Evolutionary conservation across 1,139 yeast species (phyloP).

Genomic region (Yamadazyma atmosphaerica): DNA sequence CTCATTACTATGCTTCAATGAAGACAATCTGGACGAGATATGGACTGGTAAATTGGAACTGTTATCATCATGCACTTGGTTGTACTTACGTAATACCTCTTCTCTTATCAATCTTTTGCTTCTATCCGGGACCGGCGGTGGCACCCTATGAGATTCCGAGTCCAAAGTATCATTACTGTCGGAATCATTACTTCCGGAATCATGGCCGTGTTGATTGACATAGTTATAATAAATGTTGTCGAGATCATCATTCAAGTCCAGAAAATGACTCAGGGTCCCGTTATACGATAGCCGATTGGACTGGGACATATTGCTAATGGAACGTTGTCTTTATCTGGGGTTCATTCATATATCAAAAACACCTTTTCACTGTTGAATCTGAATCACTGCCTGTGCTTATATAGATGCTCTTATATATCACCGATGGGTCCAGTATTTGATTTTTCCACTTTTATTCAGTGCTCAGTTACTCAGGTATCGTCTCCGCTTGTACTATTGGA

Average conservation of each 20-base stretch:
- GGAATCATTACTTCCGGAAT: background rate
- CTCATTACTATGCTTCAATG: slow-evolving; percentile 21
- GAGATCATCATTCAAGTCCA: slow-evolving; percentile 32
- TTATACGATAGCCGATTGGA: slow-evolving; percentile 10
- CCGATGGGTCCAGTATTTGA: too few relatives aligned
- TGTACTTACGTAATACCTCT: slow-evolving; percentile 8
- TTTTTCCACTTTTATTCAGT: too few relatives aligned
- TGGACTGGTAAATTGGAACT: slow-evolving; percentile 20
- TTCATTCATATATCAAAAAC: too few relatives aligned
- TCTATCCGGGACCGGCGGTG: slow-evolving; percentile 9
- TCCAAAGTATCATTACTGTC: slow-evolving; percentile 36
- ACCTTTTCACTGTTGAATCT: too few relatives aligned
- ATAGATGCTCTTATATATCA: too few relatives aligned
- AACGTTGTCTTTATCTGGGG: too few relatives aligned
- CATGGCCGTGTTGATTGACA: slow-evolving; percentile 11
- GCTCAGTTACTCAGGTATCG: too few relatives aligned
- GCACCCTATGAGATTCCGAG: slow-evolving; percentile 16
- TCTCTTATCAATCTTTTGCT: slow-evolving; percentile 10
- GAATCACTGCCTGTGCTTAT: too few relatives aligned
- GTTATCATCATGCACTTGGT: background rate
- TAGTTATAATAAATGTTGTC: slow-evolving; percentile 37
- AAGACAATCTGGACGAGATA: slow-evolving; percentile 32
- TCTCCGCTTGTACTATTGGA: too few relatives aligned
- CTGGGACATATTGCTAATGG: slow-evolving; percentile 5
- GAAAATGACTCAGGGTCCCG: slow-evolving; percentile 16